A percentile compares a stretch with the other conserved stretches of the same genome.
Conservation (phyloP, 2,329 filamentous ascomycete genomes). For the Fusarium guadeloupense region DNA sequence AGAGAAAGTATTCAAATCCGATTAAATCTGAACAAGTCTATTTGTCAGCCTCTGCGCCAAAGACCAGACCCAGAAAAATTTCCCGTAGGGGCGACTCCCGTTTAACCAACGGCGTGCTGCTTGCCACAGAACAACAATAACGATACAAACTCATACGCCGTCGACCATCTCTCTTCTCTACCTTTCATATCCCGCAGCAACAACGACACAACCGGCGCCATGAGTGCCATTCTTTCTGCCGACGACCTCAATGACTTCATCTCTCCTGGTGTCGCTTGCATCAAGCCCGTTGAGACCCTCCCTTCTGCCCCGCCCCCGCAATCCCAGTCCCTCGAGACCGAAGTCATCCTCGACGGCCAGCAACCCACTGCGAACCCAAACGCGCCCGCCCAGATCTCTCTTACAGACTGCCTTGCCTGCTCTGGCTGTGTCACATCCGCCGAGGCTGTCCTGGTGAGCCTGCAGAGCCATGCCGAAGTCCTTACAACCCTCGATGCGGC, state of each 20-base stretch:
- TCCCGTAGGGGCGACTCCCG: slow-evolving; percentile 12
- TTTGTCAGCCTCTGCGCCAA: slow-evolving; percentile 37
- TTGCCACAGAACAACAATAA: slow-evolving; percentile 20
- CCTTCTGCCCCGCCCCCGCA: slow-evolving; percentile 62
- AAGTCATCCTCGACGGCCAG: slow-evolving; percentile 94
- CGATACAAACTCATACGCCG: slow-evolving; percentile 12
- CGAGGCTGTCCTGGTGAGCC: slow-evolving; percentile 93
- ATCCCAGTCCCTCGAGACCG: slow-evolving; percentile 65
- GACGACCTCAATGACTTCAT: slow-evolving; percentile 99
- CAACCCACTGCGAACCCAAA: slow-evolving; percentile 64
- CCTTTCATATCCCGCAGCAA: not conserved
- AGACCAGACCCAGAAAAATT: slow-evolving; percentile 15
- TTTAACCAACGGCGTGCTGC: slow-evolving; percentile 8
- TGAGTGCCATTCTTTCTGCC: slow-evolving; percentile 97
- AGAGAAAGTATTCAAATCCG: no score
- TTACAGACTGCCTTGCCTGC: slow-evolving; percentile 97
- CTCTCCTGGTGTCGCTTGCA: slow-evolving; percentile 94
- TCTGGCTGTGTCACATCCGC: slow-evolving; percentile 98
- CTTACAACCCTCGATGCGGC: slow-evolving; percentile 79
- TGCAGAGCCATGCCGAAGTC: slow-evolving; percentile 94
- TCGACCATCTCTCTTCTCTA: not conserved
- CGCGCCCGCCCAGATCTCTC: slow-evolving; percentile 87
- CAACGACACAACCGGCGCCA: slow-evolving; percentile 54
- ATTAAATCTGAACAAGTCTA: slow-evolving; percentile 30
- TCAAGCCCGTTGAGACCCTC: slow-evolving; percentile 95